Evolutionary conservation across 1,284 basidiomycete genomes (phyloP).

Genomic region (Spongispora temasekensis): DNA sequence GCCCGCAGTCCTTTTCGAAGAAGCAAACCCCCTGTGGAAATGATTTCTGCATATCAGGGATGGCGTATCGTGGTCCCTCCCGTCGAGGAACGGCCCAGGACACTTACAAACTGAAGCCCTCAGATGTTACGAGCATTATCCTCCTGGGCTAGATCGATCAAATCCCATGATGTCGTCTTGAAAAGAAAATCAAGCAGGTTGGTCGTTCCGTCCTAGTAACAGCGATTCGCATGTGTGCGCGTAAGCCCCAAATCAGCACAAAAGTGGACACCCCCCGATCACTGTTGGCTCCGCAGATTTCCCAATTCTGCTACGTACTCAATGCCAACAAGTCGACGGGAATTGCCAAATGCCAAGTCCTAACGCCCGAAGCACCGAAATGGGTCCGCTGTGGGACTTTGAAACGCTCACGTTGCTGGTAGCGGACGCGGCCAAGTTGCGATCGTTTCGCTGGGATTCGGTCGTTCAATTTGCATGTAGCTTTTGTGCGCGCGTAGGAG

Average conservation of each 20-base stretch:
- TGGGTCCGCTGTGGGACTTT: too few species aligned
- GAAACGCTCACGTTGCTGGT: too few species aligned
- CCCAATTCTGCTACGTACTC: too few species aligned
- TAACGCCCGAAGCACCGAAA: too few species aligned
- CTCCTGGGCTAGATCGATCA: not conserved
- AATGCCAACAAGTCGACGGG: too few species aligned
- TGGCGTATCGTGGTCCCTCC: not conserved
- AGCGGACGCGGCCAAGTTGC: too few species aligned
- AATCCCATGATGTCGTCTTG: not conserved
- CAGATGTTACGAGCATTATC: too few species aligned
- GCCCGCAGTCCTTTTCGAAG: not conserved
- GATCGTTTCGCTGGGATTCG: not conserved
- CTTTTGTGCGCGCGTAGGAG: not conserved
- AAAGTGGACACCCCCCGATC: too few species aligned
- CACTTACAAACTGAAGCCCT: not conserved
- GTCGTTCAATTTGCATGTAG: not conserved
- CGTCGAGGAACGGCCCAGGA: not conserved
- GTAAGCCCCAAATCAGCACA: not conserved
- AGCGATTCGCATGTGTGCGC: too few species aligned
- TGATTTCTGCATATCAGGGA: not conserved
- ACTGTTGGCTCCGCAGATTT: too few species aligned
- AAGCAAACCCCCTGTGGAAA: not conserved
- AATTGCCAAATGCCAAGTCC: too few species aligned
- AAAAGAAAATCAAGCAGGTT: not conserved
- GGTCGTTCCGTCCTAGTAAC: not conserved